Evolutionary conservation across 306 rosid species (phyloP).

Genomic region (Lathyrus tuberosus): DNA sequence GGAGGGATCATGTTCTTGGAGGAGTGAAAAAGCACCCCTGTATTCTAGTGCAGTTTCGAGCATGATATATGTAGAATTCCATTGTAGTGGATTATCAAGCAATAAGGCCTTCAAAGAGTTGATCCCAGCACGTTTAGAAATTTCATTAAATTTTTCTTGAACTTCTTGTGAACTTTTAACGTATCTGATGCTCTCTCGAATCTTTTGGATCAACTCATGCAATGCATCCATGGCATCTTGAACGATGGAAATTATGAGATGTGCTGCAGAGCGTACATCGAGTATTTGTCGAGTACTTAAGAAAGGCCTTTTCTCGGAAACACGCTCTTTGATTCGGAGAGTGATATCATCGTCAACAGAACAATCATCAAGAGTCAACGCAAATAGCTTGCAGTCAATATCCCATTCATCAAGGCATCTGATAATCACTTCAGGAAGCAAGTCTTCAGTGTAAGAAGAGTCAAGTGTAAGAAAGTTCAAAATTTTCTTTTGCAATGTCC

Average conservation of each 20-base stretch:
- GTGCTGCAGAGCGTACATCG: constrained; percentile 86
- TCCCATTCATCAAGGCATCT: constrained; percentile 84
- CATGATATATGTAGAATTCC: constrained; percentile 83
- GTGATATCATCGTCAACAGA: constrained; percentile 74
- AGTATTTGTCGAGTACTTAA: constrained; percentile 65
- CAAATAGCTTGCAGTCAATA: constrained; percentile 81
- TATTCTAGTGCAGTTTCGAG: constrained; percentile 80
- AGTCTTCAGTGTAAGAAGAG: constrained; percentile 81
- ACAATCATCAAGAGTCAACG: constrained; percentile 88
- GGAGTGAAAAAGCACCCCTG: constrained; percentile 67
- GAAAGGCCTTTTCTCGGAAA: constrained; percentile 74
- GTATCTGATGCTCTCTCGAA: constrained; percentile 70
- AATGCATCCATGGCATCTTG: constrained; percentile 68
- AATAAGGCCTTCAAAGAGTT: constrained; percentile 56
- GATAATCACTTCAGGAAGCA: constrained; percentile 83
- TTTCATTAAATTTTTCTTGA: constrained; percentile 74
- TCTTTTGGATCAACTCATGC: constrained; percentile 70
- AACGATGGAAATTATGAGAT: constrained; percentile 65
- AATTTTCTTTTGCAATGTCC: constrained; percentile 78
- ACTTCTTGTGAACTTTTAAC: constrained; percentile 74
- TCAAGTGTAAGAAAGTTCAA: constrained; percentile 87
- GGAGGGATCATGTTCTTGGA: constrained; percentile 70
- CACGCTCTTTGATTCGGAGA: constrained; percentile 68
- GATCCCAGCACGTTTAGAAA: constrained; percentile 69
- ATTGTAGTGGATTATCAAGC: constrained; percentile 67